Evolutionary conservation across 495 filamentous ascomycete species (phyloP).

Genomic region (Aspergillus bertholletiae): DNA sequence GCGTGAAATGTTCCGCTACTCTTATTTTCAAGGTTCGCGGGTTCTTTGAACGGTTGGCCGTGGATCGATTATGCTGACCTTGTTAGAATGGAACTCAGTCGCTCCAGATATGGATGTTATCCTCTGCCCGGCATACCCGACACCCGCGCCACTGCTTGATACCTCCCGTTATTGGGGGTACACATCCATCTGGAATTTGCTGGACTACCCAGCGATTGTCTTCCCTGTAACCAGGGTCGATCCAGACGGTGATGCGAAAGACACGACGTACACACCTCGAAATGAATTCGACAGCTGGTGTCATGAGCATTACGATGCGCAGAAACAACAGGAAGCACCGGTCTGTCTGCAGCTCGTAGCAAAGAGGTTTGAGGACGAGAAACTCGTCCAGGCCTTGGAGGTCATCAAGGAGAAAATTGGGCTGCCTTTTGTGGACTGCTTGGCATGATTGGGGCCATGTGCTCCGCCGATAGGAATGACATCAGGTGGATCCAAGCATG

Average conservation of each 20-base stretch:
- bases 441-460: no score
- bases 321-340: conserved; percentile 7
- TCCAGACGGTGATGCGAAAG: conserved; percentile 12
- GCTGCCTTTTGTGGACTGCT: neutral
- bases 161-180: conserved; percentile 57
- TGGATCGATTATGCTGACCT: neutral
- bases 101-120: neutral
- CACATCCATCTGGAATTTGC: conserved; percentile 59
- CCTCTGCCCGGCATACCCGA: neutral
- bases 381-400: neutral
- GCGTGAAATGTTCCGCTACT: neutral
- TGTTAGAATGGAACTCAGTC: neutral
- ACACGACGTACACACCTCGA: conserved; percentile 4
- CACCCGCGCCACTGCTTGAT: neutral
- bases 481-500: neutral
- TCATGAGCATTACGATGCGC: conserved; percentile 10
- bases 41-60: neutral
- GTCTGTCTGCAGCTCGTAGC: conserved; percentile 12
- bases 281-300: conserved; percentile 13
- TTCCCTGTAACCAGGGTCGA: conserved; percentile 48
- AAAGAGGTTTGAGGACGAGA: neutral
- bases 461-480: no score
- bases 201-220: conserved; percentile 57
- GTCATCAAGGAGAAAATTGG: neutral
- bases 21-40: neutral